Base-by-base conservation (phyloP, 768 basidiomycete species). In the Boletus fagicola region DNA sequence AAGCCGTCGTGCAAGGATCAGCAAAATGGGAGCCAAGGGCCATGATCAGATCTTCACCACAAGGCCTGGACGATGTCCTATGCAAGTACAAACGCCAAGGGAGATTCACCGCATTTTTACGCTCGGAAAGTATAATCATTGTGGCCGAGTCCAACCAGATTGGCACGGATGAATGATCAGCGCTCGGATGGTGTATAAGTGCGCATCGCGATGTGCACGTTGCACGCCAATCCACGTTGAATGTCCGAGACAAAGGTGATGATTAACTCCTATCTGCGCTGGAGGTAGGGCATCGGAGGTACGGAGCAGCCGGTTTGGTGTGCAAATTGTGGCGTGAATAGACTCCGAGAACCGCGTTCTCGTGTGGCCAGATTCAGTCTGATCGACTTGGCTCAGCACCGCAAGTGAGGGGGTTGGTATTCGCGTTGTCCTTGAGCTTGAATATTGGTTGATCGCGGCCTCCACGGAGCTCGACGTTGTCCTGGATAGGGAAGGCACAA, bases 151-250 rank as follows among this genome's bases (percentile, higher is more conserved):
- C 10, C 11, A 28, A 48, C 35, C 16, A 53, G 53, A 57, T 59
- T 55, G 56, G 30, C 57, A 43, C 20, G 39, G 30, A 57, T 45
- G 46, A 22, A 40, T 5, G 50, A 51, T 51, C 50, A 51, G 28
- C 51, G 60, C 53, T 49, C 44, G 26, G 35, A 30, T 50, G 45
- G 54, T 24, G 40, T 30, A 44, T 30, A 44, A 46, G 40, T 20
- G n/a, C 46, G 36, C 63, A 65, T 54, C 45, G 58, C 40, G 62
- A 38, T 26, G 28, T 36, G 53, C 68, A 67, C 62, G 68, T 65
- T 69, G 58, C 51, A 30, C 42, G 56, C 48, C 56, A 67, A 62
- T 59, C 42, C 62, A 69, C 55, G 65, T 58, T 62, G 61, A 33
- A 47, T n/a, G 47, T 50, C 39, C 28, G 43, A 40, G 48, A 52